phyloP scores from a whole-genome alignment of 2,329 filamentous ascomycete genomes.

The Epicoccum sorghinum region DNA sequence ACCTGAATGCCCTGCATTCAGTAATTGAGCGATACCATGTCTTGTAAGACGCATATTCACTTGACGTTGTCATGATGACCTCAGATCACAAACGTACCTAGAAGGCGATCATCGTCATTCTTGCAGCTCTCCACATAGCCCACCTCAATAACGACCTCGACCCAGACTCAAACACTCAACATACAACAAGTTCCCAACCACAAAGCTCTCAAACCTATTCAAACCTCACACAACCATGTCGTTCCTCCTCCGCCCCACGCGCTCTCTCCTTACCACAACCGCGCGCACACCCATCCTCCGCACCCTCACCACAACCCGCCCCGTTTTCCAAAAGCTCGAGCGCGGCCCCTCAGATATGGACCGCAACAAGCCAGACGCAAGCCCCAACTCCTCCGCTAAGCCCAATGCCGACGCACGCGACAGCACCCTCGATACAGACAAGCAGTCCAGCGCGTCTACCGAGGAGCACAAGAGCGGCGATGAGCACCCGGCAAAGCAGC shows the following conservation, averaged over 20 bases:
- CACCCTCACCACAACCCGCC: slow-evolving; percentile 15
- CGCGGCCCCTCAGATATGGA: slow-evolving; percentile 20
- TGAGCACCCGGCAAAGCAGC: slow-evolving; percentile 49
- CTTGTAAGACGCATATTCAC: background rate
- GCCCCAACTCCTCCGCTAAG: slow-evolving; percentile 27
- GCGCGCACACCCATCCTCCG: slow-evolving; percentile 1
- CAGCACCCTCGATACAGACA: slow-evolving; percentile 35
- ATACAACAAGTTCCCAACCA: background rate
- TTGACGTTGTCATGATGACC: slow-evolving; percentile 26
- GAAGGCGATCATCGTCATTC: slow-evolving; percentile 2
- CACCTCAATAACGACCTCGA: background rate
- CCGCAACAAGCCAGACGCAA: slow-evolving; percentile 28
- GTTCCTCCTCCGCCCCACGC: slow-evolving; percentile 4
- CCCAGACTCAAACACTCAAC: background rate
- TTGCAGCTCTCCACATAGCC: background rate
- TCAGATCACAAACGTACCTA: slow-evolving; percentile 15
- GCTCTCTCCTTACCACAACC: background rate
- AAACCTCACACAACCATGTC: slow-evolving; percentile 5
- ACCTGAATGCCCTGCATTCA: background rate
- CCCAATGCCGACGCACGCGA: slow-evolving; percentile 30
- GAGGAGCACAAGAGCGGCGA: slow-evolving; percentile 36
- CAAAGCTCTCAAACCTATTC: background rate
- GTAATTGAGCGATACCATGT: too few relatives aligned
- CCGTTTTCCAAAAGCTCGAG: slow-evolving; percentile 19
- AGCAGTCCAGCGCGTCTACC: slow-evolving; percentile 40